A percentile compares a stretch with the other conserved stretches of the same genome.
Evolutionary conservation across 78 protist genomes (phyloP).

Genomic region (Anaeramoeba ignava): DNA sequence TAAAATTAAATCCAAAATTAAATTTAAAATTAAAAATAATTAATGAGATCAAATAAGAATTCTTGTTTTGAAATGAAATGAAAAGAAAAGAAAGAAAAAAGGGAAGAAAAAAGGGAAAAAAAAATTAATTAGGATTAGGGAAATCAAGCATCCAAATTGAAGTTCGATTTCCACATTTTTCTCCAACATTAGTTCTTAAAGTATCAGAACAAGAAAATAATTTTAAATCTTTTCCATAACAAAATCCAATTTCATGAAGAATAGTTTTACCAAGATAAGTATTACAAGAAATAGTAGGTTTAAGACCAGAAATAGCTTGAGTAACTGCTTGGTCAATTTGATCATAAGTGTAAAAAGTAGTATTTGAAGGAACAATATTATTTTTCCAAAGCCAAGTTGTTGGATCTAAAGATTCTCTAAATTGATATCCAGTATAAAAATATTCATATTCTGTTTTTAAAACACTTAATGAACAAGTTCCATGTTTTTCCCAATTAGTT

Average conservation of each 20-base stretch:
- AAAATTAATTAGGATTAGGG: no score
- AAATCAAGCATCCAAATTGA: no score
- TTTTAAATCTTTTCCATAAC: not conserved
- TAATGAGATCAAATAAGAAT: no score
- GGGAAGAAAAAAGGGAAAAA: no score
- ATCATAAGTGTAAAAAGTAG: not conserved
- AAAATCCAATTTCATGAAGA: not conserved
- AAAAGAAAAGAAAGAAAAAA: no score
- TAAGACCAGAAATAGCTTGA: not conserved
- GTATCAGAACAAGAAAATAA: not conserved
- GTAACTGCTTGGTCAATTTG: not conserved
- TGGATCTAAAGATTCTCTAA: not conserved
- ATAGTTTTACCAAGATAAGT: not conserved
- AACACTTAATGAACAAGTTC: not conserved
- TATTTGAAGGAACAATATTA: not conserved
- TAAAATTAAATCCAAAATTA: no score
- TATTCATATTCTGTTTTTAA: not conserved
- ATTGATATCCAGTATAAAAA: not conserved
- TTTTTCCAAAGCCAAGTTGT: not conserved
- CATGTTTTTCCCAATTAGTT: not conserved
- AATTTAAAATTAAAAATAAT: no score
- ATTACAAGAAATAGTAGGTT: not conserved
- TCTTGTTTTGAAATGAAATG: no score
- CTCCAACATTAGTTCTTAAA: not conserved
- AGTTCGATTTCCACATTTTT: not conserved